A percentile compares a stretch with the other conserved stretches of the same genome.
phyloP scores from a whole-genome alignment of 2,329 filamentous ascomycete species.

The Phialocephala sp. region DNA sequence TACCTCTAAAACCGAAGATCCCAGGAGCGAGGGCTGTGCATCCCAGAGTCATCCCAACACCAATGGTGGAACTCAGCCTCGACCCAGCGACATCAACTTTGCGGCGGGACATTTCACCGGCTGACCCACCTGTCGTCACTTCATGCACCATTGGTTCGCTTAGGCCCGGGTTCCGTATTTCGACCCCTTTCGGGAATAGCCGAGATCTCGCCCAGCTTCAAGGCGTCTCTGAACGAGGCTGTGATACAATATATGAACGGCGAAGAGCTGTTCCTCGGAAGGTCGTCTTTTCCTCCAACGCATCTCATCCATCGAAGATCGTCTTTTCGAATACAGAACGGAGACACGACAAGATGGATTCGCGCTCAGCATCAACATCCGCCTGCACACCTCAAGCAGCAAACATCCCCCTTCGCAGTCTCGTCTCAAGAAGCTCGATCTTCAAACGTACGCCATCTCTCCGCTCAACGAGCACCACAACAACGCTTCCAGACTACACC shows the following conservation, averaged over 20 bases:
- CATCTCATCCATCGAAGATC: not conserved
- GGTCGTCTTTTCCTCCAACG: not conserved
- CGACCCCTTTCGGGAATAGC: conserved; percentile 14
- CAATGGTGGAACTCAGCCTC: not conserved
- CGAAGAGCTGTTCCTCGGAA: not conserved
- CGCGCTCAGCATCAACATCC: conserved; percentile 7
- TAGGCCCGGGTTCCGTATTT: conserved; percentile 22
- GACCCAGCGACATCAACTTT: not conserved
- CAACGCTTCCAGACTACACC: not conserved
- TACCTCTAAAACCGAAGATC: too few relatives aligned
- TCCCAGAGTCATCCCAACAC: too few relatives aligned
- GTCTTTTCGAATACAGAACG: not conserved
- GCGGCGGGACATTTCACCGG: conserved; percentile 1
- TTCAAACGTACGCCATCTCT: conserved; percentile 6
- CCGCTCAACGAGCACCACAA: not conserved
- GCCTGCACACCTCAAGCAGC: not conserved
- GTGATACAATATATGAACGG: conserved; percentile 9
- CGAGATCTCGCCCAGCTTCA: conserved; percentile 12
- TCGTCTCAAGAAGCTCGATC: conserved; percentile 1
- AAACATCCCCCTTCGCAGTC: conserved; percentile 17
- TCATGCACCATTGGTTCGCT: conserved; percentile 21
- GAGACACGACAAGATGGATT: not conserved
- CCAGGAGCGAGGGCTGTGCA: too few relatives aligned
- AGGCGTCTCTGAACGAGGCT: conserved; percentile 13
- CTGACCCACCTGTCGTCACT: not conserved